These are phyloP conservation scores for Xylaria castorea DNA, from an alignment of 495 filamentous ascomycete species.

Conservation along the genomic window DNA sequence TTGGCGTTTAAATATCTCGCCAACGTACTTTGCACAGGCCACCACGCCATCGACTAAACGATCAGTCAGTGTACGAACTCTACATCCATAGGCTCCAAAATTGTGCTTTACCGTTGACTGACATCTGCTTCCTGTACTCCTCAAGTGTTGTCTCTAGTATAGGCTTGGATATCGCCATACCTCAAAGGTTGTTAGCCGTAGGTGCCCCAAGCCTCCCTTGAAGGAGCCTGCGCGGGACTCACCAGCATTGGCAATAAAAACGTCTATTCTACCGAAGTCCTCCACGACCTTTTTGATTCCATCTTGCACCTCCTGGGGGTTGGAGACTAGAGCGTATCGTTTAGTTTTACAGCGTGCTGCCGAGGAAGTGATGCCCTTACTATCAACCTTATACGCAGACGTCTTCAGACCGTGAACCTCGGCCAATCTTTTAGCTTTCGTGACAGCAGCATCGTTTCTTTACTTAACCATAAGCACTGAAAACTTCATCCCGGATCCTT, in stretches of 20 bases:
- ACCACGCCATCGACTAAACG: slow-evolving; percentile 61
- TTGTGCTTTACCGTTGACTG: slow-evolving; percentile 40
- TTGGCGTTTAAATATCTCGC: slow-evolving; percentile 55
- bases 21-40: slow-evolving; percentile 57
- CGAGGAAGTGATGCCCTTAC: slow-evolving; percentile 40
- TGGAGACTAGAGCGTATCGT: slow-evolving; percentile 50
- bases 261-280: slow-evolving; percentile 55
- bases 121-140: slow-evolving; percentile 56
- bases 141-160: slow-evolving; percentile 55
- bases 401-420: slow-evolving; percentile 60
- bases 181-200: slow-evolving; percentile 28
- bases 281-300: slow-evolving; percentile 50
- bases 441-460: slow-evolving; percentile 54
- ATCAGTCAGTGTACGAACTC: slow-evolving; percentile 37
- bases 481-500: slow-evolving; percentile 34
- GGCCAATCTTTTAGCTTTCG: slow-evolving; percentile 57
- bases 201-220: neutral
- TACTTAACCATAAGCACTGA: slow-evolving; percentile 44
- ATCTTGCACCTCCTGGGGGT: slow-evolving; percentile 53
- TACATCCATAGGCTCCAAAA: slow-evolving; percentile 27
- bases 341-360: neutral
- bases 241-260: slow-evolving; percentile 44
- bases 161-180: slow-evolving; percentile 59
- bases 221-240: slow-evolving; percentile 29
- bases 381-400: slow-evolving; percentile 64